Percentiles rank a stretch among this genome's conserved stretches.
Evolutionary conservation across 1,139 yeast genomes (phyloP).

Genomic region (Nakaseomyces kungkrabaensis): DNA sequence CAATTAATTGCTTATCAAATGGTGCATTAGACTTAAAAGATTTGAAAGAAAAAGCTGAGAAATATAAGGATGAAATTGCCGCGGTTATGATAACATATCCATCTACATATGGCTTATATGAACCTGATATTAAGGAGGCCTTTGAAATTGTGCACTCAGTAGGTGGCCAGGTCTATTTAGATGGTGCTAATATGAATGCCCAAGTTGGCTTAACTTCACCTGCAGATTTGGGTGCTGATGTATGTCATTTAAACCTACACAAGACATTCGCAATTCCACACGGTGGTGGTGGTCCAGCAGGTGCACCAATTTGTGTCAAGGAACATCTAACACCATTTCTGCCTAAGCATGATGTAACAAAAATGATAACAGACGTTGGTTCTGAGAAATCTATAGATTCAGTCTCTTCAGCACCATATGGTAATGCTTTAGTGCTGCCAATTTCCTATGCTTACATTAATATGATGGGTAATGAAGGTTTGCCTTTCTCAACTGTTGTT

Average conservation of each 20-base stretch:
- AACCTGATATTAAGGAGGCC: conserved; percentile 80
- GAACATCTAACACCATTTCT: conserved; percentile 71
- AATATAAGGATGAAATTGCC: conserved; percentile 62
- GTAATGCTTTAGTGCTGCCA: conserved; percentile 88
- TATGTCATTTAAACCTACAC: conserved; percentile 91
- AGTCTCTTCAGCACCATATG: conserved; percentile 90
- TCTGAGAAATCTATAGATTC: conserved; percentile 52
- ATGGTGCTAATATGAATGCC: conserved; percentile 99
- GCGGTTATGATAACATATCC: conserved; percentile 96
- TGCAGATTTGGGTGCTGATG: conserved; percentile 98
- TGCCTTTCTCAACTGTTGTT: conserved; percentile 74
- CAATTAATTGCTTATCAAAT: conserved; percentile 74
- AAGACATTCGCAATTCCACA: conserved; percentile 97
- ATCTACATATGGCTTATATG: conserved; percentile 91
- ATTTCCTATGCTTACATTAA: conserved; percentile 92
- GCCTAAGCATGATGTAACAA: conserved; percentile 63
- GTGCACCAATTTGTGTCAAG: conserved; percentile 94
- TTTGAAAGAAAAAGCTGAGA: conserved; percentile 59
- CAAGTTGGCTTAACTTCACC: conserved; percentile 97
- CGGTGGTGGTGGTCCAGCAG: conserved; percentile 99
- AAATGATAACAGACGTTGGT: conserved; percentile 41
- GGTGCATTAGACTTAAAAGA: conserved; percentile 83
- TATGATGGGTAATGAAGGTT: conserved; percentile 77
- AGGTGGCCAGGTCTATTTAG: conserved; percentile 95
- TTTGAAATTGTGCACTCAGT: conserved; percentile 69